phyloP scores from a whole-genome alignment of 768 basidiomycete genomes.

The Ramaria rubella region DNA sequence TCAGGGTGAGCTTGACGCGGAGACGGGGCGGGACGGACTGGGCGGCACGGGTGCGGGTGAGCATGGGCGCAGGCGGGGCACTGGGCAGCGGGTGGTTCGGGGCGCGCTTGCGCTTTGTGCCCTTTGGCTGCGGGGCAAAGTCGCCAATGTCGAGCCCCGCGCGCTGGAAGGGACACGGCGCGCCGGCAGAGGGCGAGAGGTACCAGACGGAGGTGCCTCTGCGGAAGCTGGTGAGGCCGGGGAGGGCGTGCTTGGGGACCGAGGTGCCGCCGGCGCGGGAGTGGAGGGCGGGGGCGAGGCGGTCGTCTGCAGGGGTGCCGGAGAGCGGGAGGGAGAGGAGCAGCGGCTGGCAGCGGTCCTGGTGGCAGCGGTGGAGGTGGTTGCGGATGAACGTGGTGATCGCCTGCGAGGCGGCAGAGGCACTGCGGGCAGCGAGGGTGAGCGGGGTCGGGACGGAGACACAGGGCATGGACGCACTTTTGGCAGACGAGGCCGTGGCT shows the following conservation, averaged over 20 bases:
- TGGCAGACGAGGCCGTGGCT: conserved; percentile 63
- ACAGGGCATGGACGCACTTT: conserved; percentile 46
- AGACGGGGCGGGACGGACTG: conserved; percentile 32
- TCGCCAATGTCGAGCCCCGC: conserved; percentile 48
- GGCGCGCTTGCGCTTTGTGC: conserved; percentile 27
- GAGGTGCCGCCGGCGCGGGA: conserved; percentile 62
- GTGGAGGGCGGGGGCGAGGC: conserved; percentile 63
- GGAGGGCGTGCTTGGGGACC: conserved; percentile 30
- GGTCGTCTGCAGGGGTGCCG: conserved; percentile 66
- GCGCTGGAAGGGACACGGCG: conserved; percentile 67
- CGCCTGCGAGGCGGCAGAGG: conserved; percentile 73
- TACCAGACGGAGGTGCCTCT: conserved; percentile 80
- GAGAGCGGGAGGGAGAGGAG: conserved; percentile 67
- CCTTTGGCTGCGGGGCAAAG: conserved; percentile 12
- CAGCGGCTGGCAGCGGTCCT: conserved; percentile 54
- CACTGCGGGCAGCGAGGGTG: conserved; percentile 37
- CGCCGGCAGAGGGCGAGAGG: conserved; percentile 65
- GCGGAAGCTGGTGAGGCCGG: conserved; percentile 58
- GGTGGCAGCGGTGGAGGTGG: conserved; percentile 66
- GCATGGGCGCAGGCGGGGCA: neutral
- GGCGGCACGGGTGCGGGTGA: neutral
- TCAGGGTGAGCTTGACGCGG: conserved; percentile 1
- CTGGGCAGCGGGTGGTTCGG: conserved; percentile 30
- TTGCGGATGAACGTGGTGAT: conserved; percentile 77
- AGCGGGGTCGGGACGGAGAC: conserved; percentile 11